Conservation (phyloP, 208 protist species). For the Trypanosoma theileri region DNA sequence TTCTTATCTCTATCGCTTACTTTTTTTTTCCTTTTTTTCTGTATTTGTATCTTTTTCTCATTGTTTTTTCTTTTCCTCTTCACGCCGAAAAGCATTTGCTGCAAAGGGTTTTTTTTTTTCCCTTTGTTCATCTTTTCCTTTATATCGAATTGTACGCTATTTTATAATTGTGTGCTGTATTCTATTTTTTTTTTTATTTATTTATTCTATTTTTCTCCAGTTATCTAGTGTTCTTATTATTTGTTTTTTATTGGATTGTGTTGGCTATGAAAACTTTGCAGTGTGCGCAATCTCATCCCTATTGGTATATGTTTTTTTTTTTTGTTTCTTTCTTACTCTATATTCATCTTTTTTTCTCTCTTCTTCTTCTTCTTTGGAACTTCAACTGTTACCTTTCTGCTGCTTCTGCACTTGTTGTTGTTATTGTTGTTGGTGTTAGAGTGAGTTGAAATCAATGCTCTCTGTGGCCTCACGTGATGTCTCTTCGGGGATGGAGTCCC, state of each 20-base stretch:
- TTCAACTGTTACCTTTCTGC: background rate
- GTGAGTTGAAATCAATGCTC: background rate
- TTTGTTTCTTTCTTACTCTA: background rate
- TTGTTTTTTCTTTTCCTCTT: background rate
- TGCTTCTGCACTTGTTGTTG: too few relatives aligned
- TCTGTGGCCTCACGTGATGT: background rate
- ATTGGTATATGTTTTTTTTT: too few relatives aligned
- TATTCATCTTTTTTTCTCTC: background rate
- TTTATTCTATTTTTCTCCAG: background rate
- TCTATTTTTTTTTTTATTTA: conserved; percentile 2
- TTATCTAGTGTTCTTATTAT: too few relatives aligned
- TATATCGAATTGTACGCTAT: too few relatives aligned
- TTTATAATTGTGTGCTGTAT: conserved; percentile 2
- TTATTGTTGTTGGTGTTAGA: background rate
- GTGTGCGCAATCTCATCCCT: too few relatives aligned
- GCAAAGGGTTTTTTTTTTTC: too few relatives aligned
- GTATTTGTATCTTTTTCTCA: conserved; percentile 5
- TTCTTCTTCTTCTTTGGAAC: background rate
- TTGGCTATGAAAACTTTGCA: too few relatives aligned
- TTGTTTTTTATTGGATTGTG: too few relatives aligned
- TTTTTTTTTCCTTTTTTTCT: background rate
- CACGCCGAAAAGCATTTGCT: background rate
- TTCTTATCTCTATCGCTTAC: background rate
- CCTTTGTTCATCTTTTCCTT: too few relatives aligned
- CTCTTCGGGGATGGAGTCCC: conserved; percentile 8